A percentile compares a stretch with the other conserved stretches of the same genome.
Evolutionary conservation across 306 rosid genomes (phyloP).

Genomic region (Vachellia collinsii): DNA sequence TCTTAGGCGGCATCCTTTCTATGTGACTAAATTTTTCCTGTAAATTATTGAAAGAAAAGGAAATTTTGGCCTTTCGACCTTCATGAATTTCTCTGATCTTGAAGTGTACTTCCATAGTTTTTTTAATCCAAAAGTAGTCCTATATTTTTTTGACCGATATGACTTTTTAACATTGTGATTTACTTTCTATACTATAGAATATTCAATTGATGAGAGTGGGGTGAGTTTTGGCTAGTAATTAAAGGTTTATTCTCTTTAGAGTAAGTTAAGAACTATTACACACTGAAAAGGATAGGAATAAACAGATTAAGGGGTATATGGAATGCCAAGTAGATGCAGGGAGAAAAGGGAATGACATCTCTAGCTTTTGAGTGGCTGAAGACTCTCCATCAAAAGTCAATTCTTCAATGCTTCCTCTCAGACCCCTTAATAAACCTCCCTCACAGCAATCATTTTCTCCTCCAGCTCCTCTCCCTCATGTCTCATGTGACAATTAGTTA

Average conservation of each 20-base stretch:
- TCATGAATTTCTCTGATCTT: too few relatives aligned
- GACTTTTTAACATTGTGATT: too few relatives aligned
- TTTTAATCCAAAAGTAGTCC: too few relatives aligned
- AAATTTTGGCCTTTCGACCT: too few relatives aligned
- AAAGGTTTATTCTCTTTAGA: neutral
- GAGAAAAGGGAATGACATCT: neutral
- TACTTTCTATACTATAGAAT: too few relatives aligned
- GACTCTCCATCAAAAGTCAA: neutral
- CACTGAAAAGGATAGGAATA: neutral
- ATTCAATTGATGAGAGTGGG: slow-evolving; percentile 41
- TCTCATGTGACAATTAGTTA: neutral
- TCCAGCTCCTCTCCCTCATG: neutral
- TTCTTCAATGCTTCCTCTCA: neutral
- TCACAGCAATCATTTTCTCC: neutral
- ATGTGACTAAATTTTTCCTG: neutral
- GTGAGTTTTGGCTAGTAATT: neutral
- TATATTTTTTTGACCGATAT: too few relatives aligned
- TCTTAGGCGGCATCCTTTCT: neutral
- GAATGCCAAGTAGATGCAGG: neutral
- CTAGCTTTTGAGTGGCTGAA: neutral
- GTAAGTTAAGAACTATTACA: neutral
- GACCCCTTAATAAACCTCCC: neutral
- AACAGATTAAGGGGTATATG: neutral
- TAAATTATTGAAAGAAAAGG: too few relatives aligned
- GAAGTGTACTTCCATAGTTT: too few relatives aligned